Conservation (phyloP, 352 stramenopile genomes). For the Pythium vanterpoolii region DNA sequence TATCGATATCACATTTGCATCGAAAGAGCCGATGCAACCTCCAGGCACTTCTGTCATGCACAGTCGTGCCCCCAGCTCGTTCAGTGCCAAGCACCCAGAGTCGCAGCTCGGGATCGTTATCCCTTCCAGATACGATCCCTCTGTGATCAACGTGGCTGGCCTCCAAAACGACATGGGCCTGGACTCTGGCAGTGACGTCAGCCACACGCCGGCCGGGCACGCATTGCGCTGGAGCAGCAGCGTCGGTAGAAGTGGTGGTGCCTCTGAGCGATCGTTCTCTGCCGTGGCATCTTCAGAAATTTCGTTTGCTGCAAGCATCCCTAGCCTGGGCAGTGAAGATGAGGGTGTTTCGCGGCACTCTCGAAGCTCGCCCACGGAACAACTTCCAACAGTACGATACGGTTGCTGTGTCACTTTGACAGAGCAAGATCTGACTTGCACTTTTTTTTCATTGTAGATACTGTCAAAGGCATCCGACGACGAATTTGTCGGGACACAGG, state of each 20-base stretch:
- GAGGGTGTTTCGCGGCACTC: slow-evolving; percentile 7
- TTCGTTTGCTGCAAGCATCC: slow-evolving; percentile 38
- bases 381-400: slow-evolving; percentile 13
- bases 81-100: slow-evolving; percentile 10
- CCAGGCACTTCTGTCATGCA: neutral
- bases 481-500: neutral
- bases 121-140: slow-evolving; percentile 11
- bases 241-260: neutral
- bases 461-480: neutral
- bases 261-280: slow-evolving; percentile 22
- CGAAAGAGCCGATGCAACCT: neutral
- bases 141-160: neutral
- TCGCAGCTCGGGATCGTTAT: slow-evolving; percentile 21
- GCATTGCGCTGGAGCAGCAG: slow-evolving; percentile 11
- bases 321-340: slow-evolving; percentile 33
- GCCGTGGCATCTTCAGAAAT: slow-evolving; percentile 39
- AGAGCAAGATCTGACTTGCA: too few relatives aligned
- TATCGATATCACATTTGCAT: neutral
- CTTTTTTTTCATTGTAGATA: neutral
- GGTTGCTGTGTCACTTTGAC: too few relatives aligned
- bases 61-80: slow-evolving; percentile 2
- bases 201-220: neutral
- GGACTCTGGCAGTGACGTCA: neutral
- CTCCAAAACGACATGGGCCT: neutral
- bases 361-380: slow-evolving; percentile 2